Percentiles rank a stretch among this genome's conserved stretches.
phyloP scores from a whole-genome alignment of 352 stramenopile species.

The Pythium myriotylum region DNA sequence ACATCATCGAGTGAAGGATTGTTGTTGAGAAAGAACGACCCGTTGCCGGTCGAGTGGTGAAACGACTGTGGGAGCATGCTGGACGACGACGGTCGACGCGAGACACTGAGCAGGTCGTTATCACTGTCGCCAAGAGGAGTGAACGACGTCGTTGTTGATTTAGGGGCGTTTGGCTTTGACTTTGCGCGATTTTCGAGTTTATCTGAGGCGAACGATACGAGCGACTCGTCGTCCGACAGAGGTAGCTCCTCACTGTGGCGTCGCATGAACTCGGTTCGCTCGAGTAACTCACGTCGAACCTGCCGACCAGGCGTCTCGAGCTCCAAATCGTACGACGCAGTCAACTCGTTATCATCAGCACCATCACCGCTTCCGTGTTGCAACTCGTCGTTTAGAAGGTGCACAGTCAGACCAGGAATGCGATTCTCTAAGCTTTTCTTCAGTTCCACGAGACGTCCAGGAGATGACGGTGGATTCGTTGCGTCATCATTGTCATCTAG shows the following conservation, averaged over 20 bases:
- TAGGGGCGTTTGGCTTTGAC: neutral
- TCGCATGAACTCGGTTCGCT: conserved; percentile 28
- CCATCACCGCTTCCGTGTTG: neutral
- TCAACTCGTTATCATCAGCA: neutral
- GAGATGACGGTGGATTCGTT: neutral
- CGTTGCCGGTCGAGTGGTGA: conserved; percentile 2
- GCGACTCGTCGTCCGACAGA: conserved; percentile 21
- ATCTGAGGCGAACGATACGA: conserved; percentile 18
- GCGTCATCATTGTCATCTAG: conserved; percentile 17
- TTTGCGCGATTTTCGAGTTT: conserved; percentile 6
- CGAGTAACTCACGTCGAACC: conserved; percentile 22
- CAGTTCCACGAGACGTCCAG: conserved; percentile 11
- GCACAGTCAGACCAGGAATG: conserved; percentile 6
- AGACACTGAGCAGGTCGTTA: conserved; percentile 1
- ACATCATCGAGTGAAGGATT: conserved; percentile 29
- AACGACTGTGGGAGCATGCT: neutral
- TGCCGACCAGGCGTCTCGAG: conserved; percentile 21
- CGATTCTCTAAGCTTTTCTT: conserved; percentile 13
- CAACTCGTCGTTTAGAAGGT: conserved; percentile 2
- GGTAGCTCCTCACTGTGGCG: conserved; percentile 31
- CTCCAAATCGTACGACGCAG: conserved; percentile 1
- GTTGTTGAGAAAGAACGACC: conserved; percentile 6
- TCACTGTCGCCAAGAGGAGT: neutral
- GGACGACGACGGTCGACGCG: conserved; percentile 6
- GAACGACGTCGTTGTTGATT: neutral